Base-by-base conservation (phyloP, 805 yeast species). In the Candida sakaeoensis region DNA sequence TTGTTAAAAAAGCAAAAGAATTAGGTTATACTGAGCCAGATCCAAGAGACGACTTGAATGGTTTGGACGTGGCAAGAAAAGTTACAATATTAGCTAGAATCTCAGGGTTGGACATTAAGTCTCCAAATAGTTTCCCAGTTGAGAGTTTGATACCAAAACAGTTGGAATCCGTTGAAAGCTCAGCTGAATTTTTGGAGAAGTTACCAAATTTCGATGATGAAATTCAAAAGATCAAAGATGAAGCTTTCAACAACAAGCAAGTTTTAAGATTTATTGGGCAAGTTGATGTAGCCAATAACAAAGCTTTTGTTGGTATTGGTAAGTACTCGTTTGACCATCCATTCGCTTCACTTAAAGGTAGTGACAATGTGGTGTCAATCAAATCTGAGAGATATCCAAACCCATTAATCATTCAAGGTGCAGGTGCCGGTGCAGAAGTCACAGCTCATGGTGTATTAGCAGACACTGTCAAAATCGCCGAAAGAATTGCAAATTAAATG, bases 11-110 rank as follows among this genome's bases (percentile, higher is more conserved):
- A 35, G 99, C 99, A 39, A 91, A 91, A 68, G 66, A 80, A 38
- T 72, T 88, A 49, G 99, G 99, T 37, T 93, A 88, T 76, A 91
- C 97, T 30, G 99, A 93, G 68, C 99, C 99, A 36, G 99, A 93
- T 63, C 99, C 99, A 64, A 83, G 99, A 68, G 99, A 93, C 63
- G 99, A 93, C 61, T 78, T 93, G 64, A 93, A 91, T 63, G 99
- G 99, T 40, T 75, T 93, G 60, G 99, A 93, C 59, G 96, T 93
- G 45, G 99, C 99, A 32, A 84, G 99, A 76, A 93, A 93, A 65
- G 96, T 93, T 22, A 89, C 99, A 18, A 93, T 93, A 49, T 77
- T 93, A 47, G 95, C 96, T 34, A 85, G 99, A 73, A 76, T 93
- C 39, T 75, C 96, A 12, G 99, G 99, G 2, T 75, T 85, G 40